Evolutionary conservation across 129 eudicot species (phyloP), one percentile per base, ranked within the genome.

Genomic region (Centaurea solstitialis): DNA sequence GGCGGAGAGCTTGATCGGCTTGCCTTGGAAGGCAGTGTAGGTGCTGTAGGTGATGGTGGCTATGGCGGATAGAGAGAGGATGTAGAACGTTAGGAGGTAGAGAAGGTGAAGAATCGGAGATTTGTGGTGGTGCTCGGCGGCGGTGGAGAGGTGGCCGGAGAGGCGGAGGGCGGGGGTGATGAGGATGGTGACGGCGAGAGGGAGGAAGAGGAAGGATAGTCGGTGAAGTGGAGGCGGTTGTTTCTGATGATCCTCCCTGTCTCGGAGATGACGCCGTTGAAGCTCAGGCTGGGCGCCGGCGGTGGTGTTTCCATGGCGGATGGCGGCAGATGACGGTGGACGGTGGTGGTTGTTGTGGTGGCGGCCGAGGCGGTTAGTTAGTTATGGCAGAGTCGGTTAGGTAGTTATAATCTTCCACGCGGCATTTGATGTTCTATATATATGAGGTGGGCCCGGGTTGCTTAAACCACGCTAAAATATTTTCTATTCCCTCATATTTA

Each of bases 131-230:
- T 10, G 13, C 5, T 20, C 13, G 79, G 72, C 4, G 83, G 40
- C 38, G 79, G 47, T 38, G 78, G 21, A 30, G 71, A 39, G 33
- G 12, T 85, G 40, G 9, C 26, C 13, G 79, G 72, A 24, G 38
- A 73, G 15, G 69, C 70, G 43, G 37, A 43, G 87, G 22, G 85
- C 74, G 1, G 88, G 85, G 74, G 70, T 83, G 40, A 86, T 74
- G 78, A 73, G 21, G 78, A 81, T 59, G 30, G 79, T 70, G 80
- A 91, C 71, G 13, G 93, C 81, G 43, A 89, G 77, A 22, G 93
- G 93, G 65, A 91, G 79, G 71, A 91, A 89, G 81, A 87, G 84
- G 87, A 89, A 40, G 22, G 93, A 82, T 59, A 90, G 72, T 83
- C 77, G 40, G 79, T 65, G 92, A 88, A 87, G 78, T 88, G 97